Conservation (phyloP, 1,284 basidiomycete species). For the Moesziomyces sp. region DNA sequence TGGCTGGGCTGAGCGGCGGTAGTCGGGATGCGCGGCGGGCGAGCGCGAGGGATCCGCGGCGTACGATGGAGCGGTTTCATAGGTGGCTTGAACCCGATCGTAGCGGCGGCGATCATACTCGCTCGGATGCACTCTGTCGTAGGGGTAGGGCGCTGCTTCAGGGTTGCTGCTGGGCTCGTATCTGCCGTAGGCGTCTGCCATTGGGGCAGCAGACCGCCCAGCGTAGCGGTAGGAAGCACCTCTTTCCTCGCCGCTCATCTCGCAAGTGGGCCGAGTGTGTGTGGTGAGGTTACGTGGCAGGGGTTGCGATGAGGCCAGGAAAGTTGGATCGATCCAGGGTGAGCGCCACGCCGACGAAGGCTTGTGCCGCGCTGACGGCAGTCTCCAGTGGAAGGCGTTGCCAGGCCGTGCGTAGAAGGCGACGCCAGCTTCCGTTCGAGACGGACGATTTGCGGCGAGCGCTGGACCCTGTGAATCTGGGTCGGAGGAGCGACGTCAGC, state of each 20-base stretch:
- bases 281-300: too few relatives aligned
- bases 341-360: too few relatives aligned
- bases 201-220: conserved; percentile 20
- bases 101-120: conserved; percentile 31
- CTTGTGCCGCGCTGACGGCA: not conserved
- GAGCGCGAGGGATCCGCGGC: conserved; percentile 12
- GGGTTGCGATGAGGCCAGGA: too few relatives aligned
- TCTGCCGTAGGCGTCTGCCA: conserved; percentile 24
- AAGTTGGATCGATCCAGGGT: too few relatives aligned
- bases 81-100: conserved; percentile 41
- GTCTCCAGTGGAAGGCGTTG: not conserved
- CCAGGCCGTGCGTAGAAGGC: not conserved
- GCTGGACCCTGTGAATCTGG: not conserved
- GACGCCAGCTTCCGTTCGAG: not conserved
- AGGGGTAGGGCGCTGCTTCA: conserved; percentile 22
- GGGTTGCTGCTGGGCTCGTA: conserved; percentile 29
- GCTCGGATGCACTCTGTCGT: conserved; percentile 14
- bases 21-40: conserved; percentile 24
- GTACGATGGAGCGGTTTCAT: conserved; percentile 29
- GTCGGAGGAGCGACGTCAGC: not conserved
- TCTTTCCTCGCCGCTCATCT: conserved; percentile 41
- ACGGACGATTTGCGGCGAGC: not conserved
- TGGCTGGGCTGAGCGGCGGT: conserved; percentile 22
- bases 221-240: conserved; percentile 36
- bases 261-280: too few relatives aligned